A percentile compares a stretch with the other conserved stretches of the same genome.
These are phyloP conservation scores for Irpex sp. DNA, from an alignment of 1,284 basidiomycete genomes.

Conservation along the genomic window DNA sequence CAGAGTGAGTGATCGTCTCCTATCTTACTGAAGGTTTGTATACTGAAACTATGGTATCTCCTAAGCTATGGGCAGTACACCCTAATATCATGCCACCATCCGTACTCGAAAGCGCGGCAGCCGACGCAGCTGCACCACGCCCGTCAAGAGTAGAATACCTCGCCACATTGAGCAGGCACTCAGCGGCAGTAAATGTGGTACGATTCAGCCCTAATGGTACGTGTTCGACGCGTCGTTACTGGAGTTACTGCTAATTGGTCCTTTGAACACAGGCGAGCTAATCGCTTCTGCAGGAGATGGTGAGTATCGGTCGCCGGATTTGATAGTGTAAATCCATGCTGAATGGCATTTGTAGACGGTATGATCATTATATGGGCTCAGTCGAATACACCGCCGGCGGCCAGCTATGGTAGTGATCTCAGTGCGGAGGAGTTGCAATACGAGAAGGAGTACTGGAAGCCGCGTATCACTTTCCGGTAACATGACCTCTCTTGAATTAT, in stretches of 20 bases:
- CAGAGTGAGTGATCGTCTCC: slow-evolving; percentile 57
- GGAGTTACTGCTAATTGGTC: slow-evolving; percentile 1
- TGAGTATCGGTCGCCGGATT: slow-evolving; percentile 36
- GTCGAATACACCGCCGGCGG: slow-evolving; percentile 67
- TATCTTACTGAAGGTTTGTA: background rate
- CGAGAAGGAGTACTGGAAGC: slow-evolving; percentile 96
- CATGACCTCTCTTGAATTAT: slow-evolving; percentile 16
- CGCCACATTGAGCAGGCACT: slow-evolving; percentile 90
- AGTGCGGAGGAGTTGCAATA: slow-evolving; percentile 75
- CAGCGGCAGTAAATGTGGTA: slow-evolving; percentile 94
- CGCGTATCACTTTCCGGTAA: slow-evolving; percentile 84
- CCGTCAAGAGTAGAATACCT: slow-evolving; percentile 95
- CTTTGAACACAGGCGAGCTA: slow-evolving; percentile 58
- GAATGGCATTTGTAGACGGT: slow-evolving; percentile 61
- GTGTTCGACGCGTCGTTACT: slow-evolving; percentile 24
- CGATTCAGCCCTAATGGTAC: slow-evolving; percentile 92
- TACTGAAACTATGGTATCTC: background rate
- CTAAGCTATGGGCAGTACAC: slow-evolving; percentile 90
- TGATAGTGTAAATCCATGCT: background rate
- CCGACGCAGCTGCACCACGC: slow-evolving; percentile 45
- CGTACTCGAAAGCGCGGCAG: slow-evolving; percentile 48
- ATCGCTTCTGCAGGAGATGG: slow-evolving; percentile 95
- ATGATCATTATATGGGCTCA: slow-evolving; percentile 96
- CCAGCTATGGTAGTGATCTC: slow-evolving; percentile 75
- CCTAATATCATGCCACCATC: slow-evolving; percentile 80